Evolutionary conservation across 2,329 filamentous ascomycete genomes (phyloP), one percentile per base, ranked within the genome.

Genomic region (Exophiala xenobiotica): DNA sequence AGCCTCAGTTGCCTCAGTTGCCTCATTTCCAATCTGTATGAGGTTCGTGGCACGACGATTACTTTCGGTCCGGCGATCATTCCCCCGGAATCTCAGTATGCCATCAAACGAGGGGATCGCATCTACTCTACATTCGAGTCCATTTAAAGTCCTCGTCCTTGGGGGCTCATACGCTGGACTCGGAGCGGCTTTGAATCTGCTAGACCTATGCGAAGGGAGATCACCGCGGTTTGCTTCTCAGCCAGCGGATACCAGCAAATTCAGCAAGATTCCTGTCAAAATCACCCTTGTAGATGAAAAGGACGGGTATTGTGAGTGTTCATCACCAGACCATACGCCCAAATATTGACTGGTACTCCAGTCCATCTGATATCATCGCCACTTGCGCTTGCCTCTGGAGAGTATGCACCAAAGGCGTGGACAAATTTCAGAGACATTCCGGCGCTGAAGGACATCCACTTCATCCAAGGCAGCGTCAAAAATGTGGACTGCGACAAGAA

Each of bases 291-390:
- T 88, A 19, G 87, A 91, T 62, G 86, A 90, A 67, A 75, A 86
- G n/a, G 87, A 91, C 73, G 88, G 88, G n/a, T 90, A 83, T 67
- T 90, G 87, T 90, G 74, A 61, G 84, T 70, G 11, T 19, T 58
- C 37, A 54, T 33, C 20, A 22, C 47, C 31, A 22, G 26, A 18
- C 24, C 38, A 37, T 20, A 42, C 3, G 16, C 20, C 18, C 40
- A 12, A 40, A 31, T 38, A 20, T 23, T 40, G 27, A 22, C 18
- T 31, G 35, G 16, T 56, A 45, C 48, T 3, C 35, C 53, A 90
- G 87, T 83, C 68, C 88, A 92, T 67, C 68, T 88, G 20, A 90
- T 92, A 61, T 87, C 87, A 43, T 82, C 85, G 0, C 88, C 88
- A 1, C 77, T 90, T 6, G 86, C 85, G 2, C 78, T 90, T 43